These are phyloP conservation scores for Alternaria consortialis DNA, from an alignment of 2,329 filamentous ascomycete species.

Conservation along the genomic window DNA sequence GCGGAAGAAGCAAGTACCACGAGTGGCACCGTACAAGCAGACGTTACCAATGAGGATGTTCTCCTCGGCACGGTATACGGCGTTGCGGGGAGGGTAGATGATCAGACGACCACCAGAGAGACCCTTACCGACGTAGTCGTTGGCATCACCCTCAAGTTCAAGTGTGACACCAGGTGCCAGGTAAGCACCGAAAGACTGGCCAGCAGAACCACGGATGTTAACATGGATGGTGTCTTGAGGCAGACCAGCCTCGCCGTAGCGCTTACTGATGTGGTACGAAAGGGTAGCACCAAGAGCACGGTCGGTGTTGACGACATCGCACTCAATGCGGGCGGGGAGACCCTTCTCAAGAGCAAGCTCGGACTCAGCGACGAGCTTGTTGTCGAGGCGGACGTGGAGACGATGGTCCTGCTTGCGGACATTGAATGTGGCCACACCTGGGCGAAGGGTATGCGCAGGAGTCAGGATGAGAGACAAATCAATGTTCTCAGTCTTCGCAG, in stretches of 20 bases:
- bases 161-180: constrained; percentile 92
- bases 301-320: constrained; percentile 95
- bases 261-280: constrained; percentile 94
- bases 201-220: constrained; percentile 95
- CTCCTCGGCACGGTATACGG: constrained; percentile 95
- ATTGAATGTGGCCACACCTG: constrained; percentile 95
- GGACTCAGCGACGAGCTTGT: constrained; percentile 95
- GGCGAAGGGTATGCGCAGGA: constrained; percentile 93
- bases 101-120: constrained; percentile 92
- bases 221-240: constrained; percentile 94
- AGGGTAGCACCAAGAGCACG: constrained; percentile 91
- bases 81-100: constrained; percentile 88
- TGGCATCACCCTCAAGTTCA: constrained; percentile 93
- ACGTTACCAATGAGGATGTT: constrained; percentile 94
- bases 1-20: constrained; percentile 93
- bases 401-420: constrained; percentile 97
- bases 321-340: constrained; percentile 90
- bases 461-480: constrained; percentile 92
- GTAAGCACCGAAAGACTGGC: constrained; percentile 95
- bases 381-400: constrained; percentile 91
- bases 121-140: constrained; percentile 97
- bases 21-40: constrained; percentile 93
- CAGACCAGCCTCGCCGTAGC: constrained; percentile 87
- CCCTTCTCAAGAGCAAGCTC: constrained; percentile 95
- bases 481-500: constrained; percentile 89